These are phyloP conservation scores for Daldinia caldariorum DNA, from an alignment of 495 filamentous ascomycete genomes.

Conservation along the genomic window DNA sequence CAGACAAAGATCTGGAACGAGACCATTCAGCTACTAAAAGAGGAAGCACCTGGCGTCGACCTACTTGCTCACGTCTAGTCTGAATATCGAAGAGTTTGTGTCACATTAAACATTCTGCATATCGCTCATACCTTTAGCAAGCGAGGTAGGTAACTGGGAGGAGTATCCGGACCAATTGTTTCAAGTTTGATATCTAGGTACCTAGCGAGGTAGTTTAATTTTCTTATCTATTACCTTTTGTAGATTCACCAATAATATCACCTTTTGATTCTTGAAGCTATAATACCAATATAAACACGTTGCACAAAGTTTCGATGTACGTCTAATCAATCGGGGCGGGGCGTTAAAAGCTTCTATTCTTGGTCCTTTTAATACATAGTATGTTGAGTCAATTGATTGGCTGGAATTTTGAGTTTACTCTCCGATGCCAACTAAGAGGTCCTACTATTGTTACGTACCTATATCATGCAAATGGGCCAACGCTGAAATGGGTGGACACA, in stretches of 20 bases:
- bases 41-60: constrained; percentile 2
- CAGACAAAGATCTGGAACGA: constrained; percentile 24
- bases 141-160: neutral
- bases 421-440: no score
- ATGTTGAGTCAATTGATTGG: no score
- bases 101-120: neutral
- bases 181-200: neutral
- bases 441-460: no score
- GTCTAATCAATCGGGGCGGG: no score
- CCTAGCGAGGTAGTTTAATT: no score
- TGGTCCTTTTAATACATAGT: no score
- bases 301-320: no score
- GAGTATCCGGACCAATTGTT: neutral
- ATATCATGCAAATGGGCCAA: no score
- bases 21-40: constrained; percentile 19
- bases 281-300: no score
- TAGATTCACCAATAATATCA: neutral
- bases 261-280: neutral
- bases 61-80: neutral
- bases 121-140: neutral
- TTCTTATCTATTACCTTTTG: neutral
- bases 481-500: no score
- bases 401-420: no score
- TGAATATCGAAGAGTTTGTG: neutral
- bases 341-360: no score